phyloP scores from a whole-genome alignment of 2,329 filamentous ascomycete species.

The Colletotrichum viniferum region DNA sequence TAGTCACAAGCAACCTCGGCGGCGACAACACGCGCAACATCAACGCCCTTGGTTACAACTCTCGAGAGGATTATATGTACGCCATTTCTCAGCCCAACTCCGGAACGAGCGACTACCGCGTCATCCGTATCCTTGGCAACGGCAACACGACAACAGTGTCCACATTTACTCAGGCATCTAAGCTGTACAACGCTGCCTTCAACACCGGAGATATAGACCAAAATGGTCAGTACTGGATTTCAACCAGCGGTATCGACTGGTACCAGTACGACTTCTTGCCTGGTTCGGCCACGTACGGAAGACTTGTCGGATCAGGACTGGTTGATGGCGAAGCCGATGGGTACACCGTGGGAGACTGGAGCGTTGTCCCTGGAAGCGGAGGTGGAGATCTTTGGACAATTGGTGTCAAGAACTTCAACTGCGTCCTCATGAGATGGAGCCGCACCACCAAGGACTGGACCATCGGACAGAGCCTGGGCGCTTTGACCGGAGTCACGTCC shows the following conservation, averaged over 20 bases:
- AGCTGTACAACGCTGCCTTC: background rate
- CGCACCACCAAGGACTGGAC: constrained; percentile 4
- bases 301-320: background rate
- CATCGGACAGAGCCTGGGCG: constrained; percentile 10
- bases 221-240: constrained; percentile 21
- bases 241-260: constrained; percentile 14
- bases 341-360: constrained; percentile 23
- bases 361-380: constrained; percentile 20
- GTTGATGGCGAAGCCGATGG: background rate
- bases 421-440: constrained; percentile 21
- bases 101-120: background rate
- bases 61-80: constrained; percentile 27
- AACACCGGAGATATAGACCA: constrained; percentile 27
- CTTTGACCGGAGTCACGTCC: background rate
- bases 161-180: background rate
- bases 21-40: constrained; percentile 10
- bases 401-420: background rate
- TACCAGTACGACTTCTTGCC: constrained; percentile 24
- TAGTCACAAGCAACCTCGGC: background rate
- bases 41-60: constrained; percentile 29
- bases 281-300: constrained; percentile 20
- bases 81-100: background rate
- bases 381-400: constrained; percentile 23
- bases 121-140: constrained; percentile 26
- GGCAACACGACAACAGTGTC: constrained; percentile 13